Evolutionary conservation across 2,329 filamentous ascomycete genomes (phyloP).

Genomic region (Zymoseptoria brevis): DNA sequence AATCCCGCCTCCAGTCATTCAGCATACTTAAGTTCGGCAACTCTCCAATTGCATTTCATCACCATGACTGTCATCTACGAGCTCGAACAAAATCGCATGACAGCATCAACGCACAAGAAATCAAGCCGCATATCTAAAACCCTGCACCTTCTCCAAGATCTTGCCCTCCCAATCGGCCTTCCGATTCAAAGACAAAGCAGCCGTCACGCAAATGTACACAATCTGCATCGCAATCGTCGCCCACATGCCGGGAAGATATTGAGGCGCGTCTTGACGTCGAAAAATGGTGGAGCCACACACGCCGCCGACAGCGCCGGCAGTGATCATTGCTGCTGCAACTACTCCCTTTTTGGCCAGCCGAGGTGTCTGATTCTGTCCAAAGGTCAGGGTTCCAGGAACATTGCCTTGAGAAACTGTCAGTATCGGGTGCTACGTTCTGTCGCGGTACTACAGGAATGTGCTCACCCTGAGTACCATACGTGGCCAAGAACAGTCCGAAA

Average conservation of each 20-base stretch:
- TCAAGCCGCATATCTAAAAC: slow-evolving; percentile 11
- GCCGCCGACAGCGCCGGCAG: slow-evolving; percentile 33
- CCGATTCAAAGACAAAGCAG: slow-evolving; percentile 10
- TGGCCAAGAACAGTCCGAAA: slow-evolving; percentile 66
- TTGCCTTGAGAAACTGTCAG: slow-evolving; percentile 42
- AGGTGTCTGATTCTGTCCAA: slow-evolving; percentile 36
- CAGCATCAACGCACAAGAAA: too few relatives aligned
- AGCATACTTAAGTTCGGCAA: too few relatives aligned
- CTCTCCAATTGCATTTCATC: neutral
- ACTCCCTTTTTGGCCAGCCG: slow-evolving; percentile 26
- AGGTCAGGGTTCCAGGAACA: slow-evolving; percentile 62
- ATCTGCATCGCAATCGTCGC: slow-evolving; percentile 14
- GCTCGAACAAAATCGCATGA: neutral
- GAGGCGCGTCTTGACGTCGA: slow-evolving; percentile 12
- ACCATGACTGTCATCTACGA: neutral
- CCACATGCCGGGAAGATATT: slow-evolving; percentile 17
- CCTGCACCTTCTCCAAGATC: slow-evolving; percentile 12
- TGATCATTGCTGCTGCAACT: slow-evolving; percentile 23
- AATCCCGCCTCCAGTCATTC: too few relatives aligned
- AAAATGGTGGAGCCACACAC: slow-evolving; percentile 12
- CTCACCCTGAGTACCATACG: slow-evolving; percentile 56
- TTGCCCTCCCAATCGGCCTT: slow-evolving; percentile 10
- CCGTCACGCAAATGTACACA: slow-evolving; percentile 10
- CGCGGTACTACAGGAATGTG: neutral
- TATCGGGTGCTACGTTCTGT: too few relatives aligned